Base-by-base conservation (phyloP, 345 rosid species). In the Rhodamnia rubescens region DNA sequence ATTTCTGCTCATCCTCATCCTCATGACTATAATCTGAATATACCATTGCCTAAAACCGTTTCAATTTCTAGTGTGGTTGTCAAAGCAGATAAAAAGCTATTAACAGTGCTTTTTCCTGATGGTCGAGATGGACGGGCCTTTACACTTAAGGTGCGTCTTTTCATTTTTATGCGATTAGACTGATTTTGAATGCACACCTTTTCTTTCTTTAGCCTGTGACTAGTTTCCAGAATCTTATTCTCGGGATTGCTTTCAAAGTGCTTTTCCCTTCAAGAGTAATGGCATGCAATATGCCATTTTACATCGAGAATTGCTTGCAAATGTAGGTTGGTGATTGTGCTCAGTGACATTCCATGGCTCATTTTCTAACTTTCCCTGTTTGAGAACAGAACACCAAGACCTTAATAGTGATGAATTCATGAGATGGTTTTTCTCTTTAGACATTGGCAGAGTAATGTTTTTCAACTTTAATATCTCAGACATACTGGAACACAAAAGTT, bases 111-210 rank as follows among this genome's bases (percentile, higher is more conserved):
- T 87, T 96, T 97, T 89, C 95, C 96, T 44, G 99, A 97, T 90
- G 99, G 99, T 75, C 96, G 98, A 82, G 98, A 97, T 85, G 99
- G 98, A 85, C 93, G 98, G 54, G 91, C 99, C 89, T 97, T 97
- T 90, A 97, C 99, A 49, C 95, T 97, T 58, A 97, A 97, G 99
- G 99, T 97, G 88, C 83, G 5, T 51, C 12, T 42, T 29, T 82
- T 82, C 58, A 29, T 32, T 15, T 81, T 81, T 50, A 49, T 14
- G 12, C 9, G 7, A 32, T 69, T 32, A 36, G 78, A 69, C 36
- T 64, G 75, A 64, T 64, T 64, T 69, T 69, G 47, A 69, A 32
- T 69, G 75, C 75, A 64, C 0, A 2, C 75, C 42, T 64, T 29
- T 64, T 29, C 42, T 16, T 64, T 29, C 75, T 61, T 61, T 61